phyloP scores from a whole-genome alignment of 164 flowering plant genomes.

The Protea cynaroides region DNA sequence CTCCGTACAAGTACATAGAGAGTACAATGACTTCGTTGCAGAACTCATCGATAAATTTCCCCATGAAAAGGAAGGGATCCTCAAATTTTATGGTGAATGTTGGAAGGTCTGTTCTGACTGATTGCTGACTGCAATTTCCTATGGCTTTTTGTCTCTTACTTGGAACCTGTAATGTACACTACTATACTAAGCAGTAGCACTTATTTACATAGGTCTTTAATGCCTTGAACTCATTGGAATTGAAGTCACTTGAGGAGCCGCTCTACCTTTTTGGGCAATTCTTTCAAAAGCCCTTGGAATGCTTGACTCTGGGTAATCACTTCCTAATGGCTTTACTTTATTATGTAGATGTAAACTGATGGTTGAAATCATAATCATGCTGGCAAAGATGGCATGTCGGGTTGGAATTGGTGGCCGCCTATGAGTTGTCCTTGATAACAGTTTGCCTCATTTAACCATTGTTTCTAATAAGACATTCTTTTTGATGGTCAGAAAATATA shows the following conservation, averaged over 20 bases:
- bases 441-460: neutral
- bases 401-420: neutral
- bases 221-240: constrained; percentile 83
- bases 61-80: constrained; percentile 87
- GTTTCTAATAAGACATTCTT: neutral
- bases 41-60: constrained; percentile 76
- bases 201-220: constrained; percentile 59
- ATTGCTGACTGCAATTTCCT: constrained; percentile 16
- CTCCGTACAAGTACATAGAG: constrained; percentile 79
- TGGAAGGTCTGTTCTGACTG: constrained; percentile 74
- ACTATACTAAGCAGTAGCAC: no score
- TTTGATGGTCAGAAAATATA: neutral
- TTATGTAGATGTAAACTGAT: neutral
- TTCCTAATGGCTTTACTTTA: neutral
- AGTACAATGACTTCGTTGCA: constrained; percentile 56
- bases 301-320: constrained; percentile 83
- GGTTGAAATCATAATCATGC: neutral
- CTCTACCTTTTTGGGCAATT: constrained; percentile 94
- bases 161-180: neutral
- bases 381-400: neutral
- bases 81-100: constrained; percentile 76
- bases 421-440: neutral
- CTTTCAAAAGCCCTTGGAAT: constrained; percentile 84
- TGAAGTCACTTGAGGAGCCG: constrained; percentile 96
- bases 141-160: constrained; percentile 5